Base-by-base conservation (phyloP, 2,329 filamentous ascomycete species). In the Colletotrichum sp. region DNA sequence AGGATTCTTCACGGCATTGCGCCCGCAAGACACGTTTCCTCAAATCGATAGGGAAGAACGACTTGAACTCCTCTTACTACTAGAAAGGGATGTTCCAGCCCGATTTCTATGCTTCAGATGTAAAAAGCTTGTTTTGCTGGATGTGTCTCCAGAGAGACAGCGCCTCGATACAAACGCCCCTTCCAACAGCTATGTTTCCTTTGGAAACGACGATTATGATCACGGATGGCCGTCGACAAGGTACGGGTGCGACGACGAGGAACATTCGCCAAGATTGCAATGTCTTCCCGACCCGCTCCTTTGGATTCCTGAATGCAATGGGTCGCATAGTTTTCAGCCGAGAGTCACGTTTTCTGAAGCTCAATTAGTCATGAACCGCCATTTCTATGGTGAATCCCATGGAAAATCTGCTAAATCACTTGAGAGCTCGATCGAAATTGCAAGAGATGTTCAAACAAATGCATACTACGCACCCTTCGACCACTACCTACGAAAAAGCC, bases 381-480 rank as follows among this genome's bases (percentile, higher is more conserved):
- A 43, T 43, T 43, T 43, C 0, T 43, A 43, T 1, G 16, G 38
- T 3, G 16, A 1, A 3, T 0, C 16, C 18, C 0, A 43, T 10
- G 38, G 16, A 0, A 43, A n/a, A n/a, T 43, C 38, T 3, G 0
- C 38, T 10, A n/a, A 43, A n/a, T 0, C 0, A 1, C 38, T 43
- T 43, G 38, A 43, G 38, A 43, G 38, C 38, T 10, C 38, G 1
- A 10, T 10, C 38, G 0, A 43, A 3, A 43, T 43, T 1, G 0
- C 38, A 10, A 43, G 2, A 3, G 0, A 10, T 18, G 0, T 43
- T 0, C 0, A 43, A 5, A 1, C 36, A n/a, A 1, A 43, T 43
- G 36, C 0, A 43, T 0, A 0, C 8, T 43, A 43, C 16, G 4
- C 5, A 1, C 36, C 36, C 0, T 2, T 43, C 36, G 36, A 43